Evolutionary conservation across 306 rosid genomes (phyloP).

Genomic region (Gleditsia sinensis): DNA sequence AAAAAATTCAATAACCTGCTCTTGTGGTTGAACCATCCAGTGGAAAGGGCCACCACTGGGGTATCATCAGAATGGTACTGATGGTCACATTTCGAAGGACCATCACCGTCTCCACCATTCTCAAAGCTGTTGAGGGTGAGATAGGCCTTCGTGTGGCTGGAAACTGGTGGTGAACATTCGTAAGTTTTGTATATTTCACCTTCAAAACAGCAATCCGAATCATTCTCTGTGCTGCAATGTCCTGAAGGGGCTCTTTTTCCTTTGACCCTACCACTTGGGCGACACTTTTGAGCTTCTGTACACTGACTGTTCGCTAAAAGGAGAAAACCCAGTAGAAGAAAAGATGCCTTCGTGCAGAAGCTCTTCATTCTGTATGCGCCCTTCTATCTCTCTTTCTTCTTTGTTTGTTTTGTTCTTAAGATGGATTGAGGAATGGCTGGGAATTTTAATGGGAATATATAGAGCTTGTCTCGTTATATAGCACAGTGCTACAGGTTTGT

Average conservation of each 20-base stretch:
- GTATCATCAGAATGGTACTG: conserved; percentile 39
- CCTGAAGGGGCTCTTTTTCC: conserved; percentile 36
- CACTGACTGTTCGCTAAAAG: not conserved
- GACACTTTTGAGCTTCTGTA: conserved; percentile 33
- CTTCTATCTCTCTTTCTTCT: not conserved
- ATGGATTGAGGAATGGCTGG: conserved; percentile 1
- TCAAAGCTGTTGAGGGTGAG: conserved; percentile 52
- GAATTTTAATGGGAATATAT: conserved; percentile 9
- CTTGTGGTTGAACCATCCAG: conserved; percentile 46
- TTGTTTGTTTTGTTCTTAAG: not conserved
- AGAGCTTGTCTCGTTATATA: not conserved
- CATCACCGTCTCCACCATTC: conserved; percentile 51
- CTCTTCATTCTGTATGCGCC: conserved; percentile 5
- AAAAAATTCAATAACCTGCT: too few species aligned
- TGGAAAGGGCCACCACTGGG: conserved; percentile 44
- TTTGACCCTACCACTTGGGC: conserved; percentile 23
- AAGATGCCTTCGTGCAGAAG: not conserved
- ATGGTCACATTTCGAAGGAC: conserved; percentile 49
- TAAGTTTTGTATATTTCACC: conserved; percentile 41
- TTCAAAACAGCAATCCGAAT: conserved; percentile 44
- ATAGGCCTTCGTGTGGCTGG: conserved; percentile 33
- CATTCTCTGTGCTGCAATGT: conserved; percentile 46
- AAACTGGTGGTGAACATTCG: conserved; percentile 44
- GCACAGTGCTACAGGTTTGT: not conserved
- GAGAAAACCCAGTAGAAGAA: not conserved